Evolutionary conservation across 345 rosid species (phyloP), one percentile per base, ranked within the genome.

Genomic region (Melaleuca quinquenervia): DNA sequence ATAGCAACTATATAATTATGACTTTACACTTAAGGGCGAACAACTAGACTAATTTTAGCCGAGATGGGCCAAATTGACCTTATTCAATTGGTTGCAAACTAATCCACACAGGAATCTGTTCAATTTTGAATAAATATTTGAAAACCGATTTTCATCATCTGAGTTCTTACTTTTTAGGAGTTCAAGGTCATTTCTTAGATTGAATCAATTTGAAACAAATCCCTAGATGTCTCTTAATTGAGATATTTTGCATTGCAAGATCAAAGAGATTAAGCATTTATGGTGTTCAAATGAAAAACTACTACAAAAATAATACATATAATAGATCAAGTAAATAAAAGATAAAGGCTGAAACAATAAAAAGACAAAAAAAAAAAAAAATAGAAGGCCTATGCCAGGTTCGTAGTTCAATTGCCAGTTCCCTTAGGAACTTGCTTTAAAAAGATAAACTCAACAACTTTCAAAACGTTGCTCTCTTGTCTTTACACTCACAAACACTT

Each of bases 51-150:
- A 6, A 20, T 52, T 52, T 52, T 14, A 16, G 5, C 16, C 6
- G 20, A 20, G 16, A 52, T 20, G 53, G 16, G 14, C 20, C 53
- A 52, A 52, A 51, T 51, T 18, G 53, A 18, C 53, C 14, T 12
- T 51, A 16, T 51, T 51, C 21, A 2, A 48, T 48, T 36, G 48
- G 78, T 70, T 0, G 44, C 78, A 5, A 18, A 24, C 26, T 5
- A 0, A 0, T 70, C 32, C 2, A 70, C 48, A 70, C 22, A 6
- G 6, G 78, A 0, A 36, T 20, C 21, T 12, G 1, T 18, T 36
- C 6, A 7, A 18, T 41, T 36, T 24, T 7, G 7, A 36, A 24
- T 18, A 70, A 70, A 20, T 13, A 16, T 32, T 18, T 8, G 78
- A 70, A 24, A 8, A 70, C 24, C 13, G 7, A 2, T 41, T 0